Base-by-base conservation (phyloP, 192 early-diverging fungal species). In the Backusella mclennaniae region DNA sequence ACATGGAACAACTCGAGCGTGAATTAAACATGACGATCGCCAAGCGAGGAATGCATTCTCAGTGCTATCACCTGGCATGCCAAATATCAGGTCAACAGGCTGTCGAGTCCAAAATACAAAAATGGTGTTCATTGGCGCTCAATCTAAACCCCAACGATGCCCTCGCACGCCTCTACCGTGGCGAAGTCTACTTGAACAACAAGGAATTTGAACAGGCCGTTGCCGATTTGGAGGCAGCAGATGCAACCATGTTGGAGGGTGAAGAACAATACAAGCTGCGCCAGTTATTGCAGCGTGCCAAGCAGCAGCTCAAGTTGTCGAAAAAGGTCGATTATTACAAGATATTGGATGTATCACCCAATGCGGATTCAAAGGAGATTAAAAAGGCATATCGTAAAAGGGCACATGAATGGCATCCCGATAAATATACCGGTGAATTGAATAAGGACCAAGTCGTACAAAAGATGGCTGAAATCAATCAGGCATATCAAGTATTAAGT, bases 261-360 rank as follows among this genome's bases (percentile, higher is more conserved):
- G 56, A 63, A 4, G 19, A 63, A 4, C 56, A 26, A 26, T 29
- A 76, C 7, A 69, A 85, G 15, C 83, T 91, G 5, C 56, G 76
- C 15, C 88, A 93, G 46, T 83, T 88, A 35, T 86, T 91, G 73
- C 82, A 80, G 29, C 86, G 88, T 52, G 92, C 94, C 1, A 87
- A 94, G 76, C 74, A 85, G 75, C 75, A 93, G 63, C 67, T 81
- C 23, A 83, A 86, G 66, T 84, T 86, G 77, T 86, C 85, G 35
- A 87, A 89, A 79, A 84, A 85, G 63, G 93, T 90, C 71, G 96
- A 99, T 75, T 99, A 99, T 79, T 99, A 99, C 88, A 99, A 99
- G 86, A 90, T 98, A 17, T 83, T 99, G 38, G 73, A 87, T 12
- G 91, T 99, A 0, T 69, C 93, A 7, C 85, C 91, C 14, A 86